phyloP scores from a whole-genome alignment of 202 grass and related monocot genomes.

The Zoysia matrella region DNA sequence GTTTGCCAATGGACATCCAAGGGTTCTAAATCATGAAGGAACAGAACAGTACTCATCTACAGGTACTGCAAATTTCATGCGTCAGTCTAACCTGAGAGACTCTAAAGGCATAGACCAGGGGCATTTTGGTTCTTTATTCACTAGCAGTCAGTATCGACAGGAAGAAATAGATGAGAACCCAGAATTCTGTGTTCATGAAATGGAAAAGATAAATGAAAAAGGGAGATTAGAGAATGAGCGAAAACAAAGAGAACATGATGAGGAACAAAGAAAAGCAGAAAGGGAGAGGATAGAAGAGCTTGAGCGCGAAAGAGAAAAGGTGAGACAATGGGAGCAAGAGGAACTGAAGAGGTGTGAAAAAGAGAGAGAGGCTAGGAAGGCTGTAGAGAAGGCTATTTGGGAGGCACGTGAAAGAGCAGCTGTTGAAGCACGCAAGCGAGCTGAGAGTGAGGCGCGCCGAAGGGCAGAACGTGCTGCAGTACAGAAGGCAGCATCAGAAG shows the following conservation, averaged over 20 bases:
- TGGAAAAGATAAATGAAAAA: conserved; percentile 29
- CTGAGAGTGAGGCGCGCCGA: conserved; percentile 55
- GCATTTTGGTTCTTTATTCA: conserved; percentile 30
- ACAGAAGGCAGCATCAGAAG: conserved; percentile 64
- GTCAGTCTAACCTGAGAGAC: conserved; percentile 59
- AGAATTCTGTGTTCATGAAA: background rate
- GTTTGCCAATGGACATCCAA: conserved; percentile 19
- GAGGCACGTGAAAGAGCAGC: conserved; percentile 65
- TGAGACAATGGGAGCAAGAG: conserved; percentile 45
- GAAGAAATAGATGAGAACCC: background rate
- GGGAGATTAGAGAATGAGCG: conserved; percentile 33
- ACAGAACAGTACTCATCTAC: conserved; percentile 52
- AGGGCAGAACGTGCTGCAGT: conserved; percentile 67
- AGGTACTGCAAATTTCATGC: conserved; percentile 58
- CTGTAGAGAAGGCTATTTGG: conserved; percentile 60
- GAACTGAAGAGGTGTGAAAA: conserved; percentile 51
- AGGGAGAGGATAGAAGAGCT: conserved; percentile 43
- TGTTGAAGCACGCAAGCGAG: conserved; percentile 58
- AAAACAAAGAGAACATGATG: conserved; percentile 41
- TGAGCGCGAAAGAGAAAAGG: conserved; percentile 41
- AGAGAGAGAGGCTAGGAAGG: conserved; percentile 55
- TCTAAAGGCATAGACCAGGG: conserved; percentile 56
- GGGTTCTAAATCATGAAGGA: conserved; percentile 43
- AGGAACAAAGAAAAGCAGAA: conserved; percentile 40
- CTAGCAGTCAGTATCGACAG: conserved; percentile 13